Base-by-base conservation (phyloP, 495 filamentous ascomycete genomes). In the Talaromyces borbonicus region DNA sequence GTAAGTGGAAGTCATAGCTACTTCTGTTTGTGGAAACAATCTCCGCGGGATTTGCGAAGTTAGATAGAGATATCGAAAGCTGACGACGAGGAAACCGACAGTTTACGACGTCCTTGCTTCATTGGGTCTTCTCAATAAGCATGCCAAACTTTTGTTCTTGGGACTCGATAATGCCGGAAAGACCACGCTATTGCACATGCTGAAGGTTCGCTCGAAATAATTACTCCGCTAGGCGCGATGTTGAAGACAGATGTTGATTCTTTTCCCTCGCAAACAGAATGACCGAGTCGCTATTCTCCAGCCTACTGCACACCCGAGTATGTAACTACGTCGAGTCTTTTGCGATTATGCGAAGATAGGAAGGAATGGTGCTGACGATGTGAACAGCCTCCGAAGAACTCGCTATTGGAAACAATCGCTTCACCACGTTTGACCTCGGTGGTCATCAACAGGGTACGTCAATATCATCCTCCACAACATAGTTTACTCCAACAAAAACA, bases 151-250 rank as follows among this genome's bases (percentile, higher is more conserved):
- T 35, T 79, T 94, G 44, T 93, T 93, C 66, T 81, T 95, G 36
- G 88, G 90, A 49, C 82, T 96, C 49, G 92, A 98, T 66, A 95
- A 96, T 75, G 92, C 92, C 38, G 92, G 90, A 63, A 96, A 98
- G 74, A 98, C 93, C 15, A 97, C 92, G 25, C 68, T 90, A 44
- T 67, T 92, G 53, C 85, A 90, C 63, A 90, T 92, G 88, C 63
- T 93, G 62, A 95, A 96, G 85, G 85, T 87, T 29, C 23, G 16
- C 14, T 24, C 50, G n/a, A 16, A 35, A 47, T 49, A 38, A 9
- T 15, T 40, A 24, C 9, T 16, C 15, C n/a, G 2, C 19, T 27
- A 25, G n/a, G 14, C 19, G 39, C 24, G 43, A 40, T 32, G 23
- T 27, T 43, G 33, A 38, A 44, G 16, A 22, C 7, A 27, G 50